Evolutionary conservation across 208 protist species (phyloP), one percentile per base, ranked within the genome.

Genomic region (Acanthamoeba culbertsoni): DNA sequence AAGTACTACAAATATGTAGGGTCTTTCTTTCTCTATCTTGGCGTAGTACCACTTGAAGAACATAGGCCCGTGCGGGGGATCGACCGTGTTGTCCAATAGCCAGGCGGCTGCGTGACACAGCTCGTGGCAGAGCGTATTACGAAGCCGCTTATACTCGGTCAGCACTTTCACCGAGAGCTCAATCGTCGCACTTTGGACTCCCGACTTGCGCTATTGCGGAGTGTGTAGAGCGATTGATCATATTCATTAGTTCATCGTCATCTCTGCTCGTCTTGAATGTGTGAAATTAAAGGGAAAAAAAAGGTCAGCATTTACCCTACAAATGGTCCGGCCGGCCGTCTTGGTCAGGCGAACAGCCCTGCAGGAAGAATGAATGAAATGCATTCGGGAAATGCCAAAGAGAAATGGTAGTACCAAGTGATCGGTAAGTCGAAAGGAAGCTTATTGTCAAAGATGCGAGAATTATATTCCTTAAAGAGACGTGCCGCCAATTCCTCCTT

Each of bases 121-220:
- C 62, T 92, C 62, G 35, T 92, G 88, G 20, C 63, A 92, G 3
- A 92, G 55, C 42, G 62, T 92, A 42, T 92, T 92, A 62, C 88
- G 37, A 14, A 73, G 63, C 12, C 43, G 40, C 31, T 79, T 55
- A n/a, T 53, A 43, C 14, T 92, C 43, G 43, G 63, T 92, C 28
- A 92, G 63, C 43, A 92, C 88, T 28, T 92, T 92, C 16, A 59
- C 57, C 43, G 62, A 92, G 0, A 92, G 63, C 48, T 92, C 62
- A 31, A 92, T 92, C 12, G 43, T 40, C 8, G 88, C 88, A 18
- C 31, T 79, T 45, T 62, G 88, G 18, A 35, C 48, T 5, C 88
- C 88, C 4, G 8, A 40, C 20, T 51, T 82, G 31, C 88, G n/a
- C 88, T 92, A 40, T 53, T 20, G 28, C 23, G n/a, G n/a, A n/a